Evolutionary conservation across 352 stramenopile species (phyloP).

Genomic region (Phytophthora podocarpi): DNA sequence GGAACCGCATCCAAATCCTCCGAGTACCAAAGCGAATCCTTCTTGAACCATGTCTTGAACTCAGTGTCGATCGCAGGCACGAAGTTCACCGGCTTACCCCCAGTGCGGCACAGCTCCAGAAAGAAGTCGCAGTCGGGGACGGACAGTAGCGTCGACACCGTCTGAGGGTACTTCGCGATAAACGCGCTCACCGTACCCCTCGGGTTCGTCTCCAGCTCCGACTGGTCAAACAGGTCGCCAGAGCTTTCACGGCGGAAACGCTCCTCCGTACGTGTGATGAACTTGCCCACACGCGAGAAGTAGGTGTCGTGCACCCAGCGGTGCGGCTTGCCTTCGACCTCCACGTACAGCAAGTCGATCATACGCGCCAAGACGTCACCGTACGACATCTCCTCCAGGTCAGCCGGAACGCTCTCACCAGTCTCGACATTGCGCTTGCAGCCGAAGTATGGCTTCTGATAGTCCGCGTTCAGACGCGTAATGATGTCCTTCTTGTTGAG

Average conservation of each 20-base stretch:
- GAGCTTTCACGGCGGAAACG: slow-evolving; percentile 55
- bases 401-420: slow-evolving; percentile 43
- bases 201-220: slow-evolving; percentile 49
- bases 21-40: slow-evolving; percentile 92
- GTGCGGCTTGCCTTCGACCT: slow-evolving; percentile 47
- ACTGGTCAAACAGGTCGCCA: slow-evolving; percentile 46
- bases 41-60: slow-evolving; percentile 90
- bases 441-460: slow-evolving; percentile 92
- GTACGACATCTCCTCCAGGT: slow-evolving; percentile 90
- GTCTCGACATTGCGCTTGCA: slow-evolving; percentile 47
- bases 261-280: slow-evolving; percentile 73
- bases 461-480: slow-evolving; percentile 80
- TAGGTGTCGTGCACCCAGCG: slow-evolving; percentile 84
- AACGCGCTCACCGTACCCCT: slow-evolving; percentile 52
- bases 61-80: slow-evolving; percentile 84
- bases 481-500: slow-evolving; percentile 83
- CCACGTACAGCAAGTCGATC: slow-evolving; percentile 82
- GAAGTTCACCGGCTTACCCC: slow-evolving; percentile 90
- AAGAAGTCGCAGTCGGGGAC: slow-evolving; percentile 86
- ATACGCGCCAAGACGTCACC: slow-evolving; percentile 73
- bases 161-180: slow-evolving; percentile 55
- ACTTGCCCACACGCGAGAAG: slow-evolving; percentile 69
- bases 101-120: slow-evolving; percentile 76
- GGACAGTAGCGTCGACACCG: slow-evolving; percentile 61
- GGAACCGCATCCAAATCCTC: slow-evolving; percentile 87